Conservation (phyloP, 805 yeast genomes). For the Schwanniomyces yamadae region DNA sequence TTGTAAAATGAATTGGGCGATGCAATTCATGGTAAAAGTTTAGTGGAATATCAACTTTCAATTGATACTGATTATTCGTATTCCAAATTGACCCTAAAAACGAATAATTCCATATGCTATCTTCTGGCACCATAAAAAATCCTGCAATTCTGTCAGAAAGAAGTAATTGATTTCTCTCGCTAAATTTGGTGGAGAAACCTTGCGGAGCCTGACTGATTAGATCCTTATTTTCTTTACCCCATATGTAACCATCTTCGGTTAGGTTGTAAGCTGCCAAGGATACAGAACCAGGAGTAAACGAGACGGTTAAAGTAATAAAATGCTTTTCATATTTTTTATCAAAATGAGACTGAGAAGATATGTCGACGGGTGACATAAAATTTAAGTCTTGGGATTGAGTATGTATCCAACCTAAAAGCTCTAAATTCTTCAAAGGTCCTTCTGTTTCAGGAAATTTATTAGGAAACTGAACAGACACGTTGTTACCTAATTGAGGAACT, state of each 20-base stretch:
- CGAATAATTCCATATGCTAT: conserved; percentile 85
- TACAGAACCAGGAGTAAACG: conserved; percentile 82
- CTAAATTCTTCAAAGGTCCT: conserved; percentile 45
- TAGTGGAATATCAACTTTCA: conserved; percentile 77
- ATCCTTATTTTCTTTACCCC: conserved; percentile 73
- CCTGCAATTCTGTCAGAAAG: conserved; percentile 78
- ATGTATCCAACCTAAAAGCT: conserved; percentile 93
- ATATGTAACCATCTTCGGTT: conserved; percentile 62
- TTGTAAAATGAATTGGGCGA: conserved; percentile 82
- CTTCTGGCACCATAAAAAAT: conserved; percentile 80
- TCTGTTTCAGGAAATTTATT: conserved; percentile 38
- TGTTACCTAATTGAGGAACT: conserved; percentile 85
- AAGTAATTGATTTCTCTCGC: conserved; percentile 63
- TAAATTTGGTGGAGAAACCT: conserved; percentile 64
- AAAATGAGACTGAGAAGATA: conserved; percentile 54
- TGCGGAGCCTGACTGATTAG: conserved; percentile 54
- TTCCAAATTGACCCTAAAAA: conserved; percentile 86
- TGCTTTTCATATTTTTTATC: conserved; percentile 38
- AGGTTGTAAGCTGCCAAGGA: conserved; percentile 67
- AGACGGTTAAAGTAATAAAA: conserved; percentile 59
- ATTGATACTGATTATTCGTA: conserved; percentile 52
- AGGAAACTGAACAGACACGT: conserved; percentile 64
- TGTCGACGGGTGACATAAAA: conserved; percentile 67
- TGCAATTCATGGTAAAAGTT: conserved; percentile 84
- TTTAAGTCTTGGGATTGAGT: conserved; percentile 70